Evolutionary conservation across 2,329 filamentous ascomycete genomes (phyloP).

Genomic region (Talaromyces islandicus): DNA sequence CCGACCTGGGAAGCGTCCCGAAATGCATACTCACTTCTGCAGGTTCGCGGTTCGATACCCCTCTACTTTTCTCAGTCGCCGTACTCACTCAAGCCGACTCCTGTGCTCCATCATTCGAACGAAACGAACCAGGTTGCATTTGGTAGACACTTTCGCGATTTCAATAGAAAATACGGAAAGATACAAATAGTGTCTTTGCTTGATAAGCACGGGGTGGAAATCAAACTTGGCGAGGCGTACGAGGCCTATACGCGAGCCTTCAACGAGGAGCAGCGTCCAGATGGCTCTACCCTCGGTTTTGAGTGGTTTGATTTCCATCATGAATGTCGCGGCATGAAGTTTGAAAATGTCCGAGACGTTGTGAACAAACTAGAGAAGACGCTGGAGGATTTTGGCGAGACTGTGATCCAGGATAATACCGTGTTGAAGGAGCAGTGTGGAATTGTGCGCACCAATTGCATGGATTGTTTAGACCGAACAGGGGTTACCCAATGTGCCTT

Average conservation of each 20-base stretch:
- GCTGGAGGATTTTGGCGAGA: slow-evolving; percentile 68
- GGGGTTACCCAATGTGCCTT: slow-evolving; percentile 94
- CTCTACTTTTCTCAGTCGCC: slow-evolving; percentile 93
- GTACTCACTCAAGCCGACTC: slow-evolving; percentile 84
- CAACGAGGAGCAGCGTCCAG: slow-evolving; percentile 56
- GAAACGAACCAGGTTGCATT: slow-evolving; percentile 75
- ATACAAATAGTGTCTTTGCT: slow-evolving; percentile 79
- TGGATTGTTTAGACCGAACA: slow-evolving; percentile 95
- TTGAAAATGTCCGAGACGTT: slow-evolving; percentile 83
- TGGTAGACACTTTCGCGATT: slow-evolving; percentile 67
- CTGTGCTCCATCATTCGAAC: slow-evolving; percentile 72
- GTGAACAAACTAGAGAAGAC: slow-evolving; percentile 63
- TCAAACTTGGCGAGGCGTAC: slow-evolving; percentile 71
- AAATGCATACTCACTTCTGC: slow-evolving; percentile 75
- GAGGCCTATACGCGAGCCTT: slow-evolving; percentile 61
- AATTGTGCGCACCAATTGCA: slow-evolving; percentile 90
- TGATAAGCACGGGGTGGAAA: slow-evolving; percentile 80
- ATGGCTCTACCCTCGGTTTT: slow-evolving; percentile 56
- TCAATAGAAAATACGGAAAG: slow-evolving; percentile 65
- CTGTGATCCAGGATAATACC: slow-evolving; percentile 47
- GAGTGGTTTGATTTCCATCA: slow-evolving; percentile 98
- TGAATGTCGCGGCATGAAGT: slow-evolving; percentile 92
- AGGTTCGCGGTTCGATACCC: slow-evolving; percentile 85
- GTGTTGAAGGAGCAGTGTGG: slow-evolving; percentile 56
- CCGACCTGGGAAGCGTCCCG: slow-evolving; percentile 56